Base-by-base conservation (phyloP, 441 rosid species). In the Iberis amara region DNA sequence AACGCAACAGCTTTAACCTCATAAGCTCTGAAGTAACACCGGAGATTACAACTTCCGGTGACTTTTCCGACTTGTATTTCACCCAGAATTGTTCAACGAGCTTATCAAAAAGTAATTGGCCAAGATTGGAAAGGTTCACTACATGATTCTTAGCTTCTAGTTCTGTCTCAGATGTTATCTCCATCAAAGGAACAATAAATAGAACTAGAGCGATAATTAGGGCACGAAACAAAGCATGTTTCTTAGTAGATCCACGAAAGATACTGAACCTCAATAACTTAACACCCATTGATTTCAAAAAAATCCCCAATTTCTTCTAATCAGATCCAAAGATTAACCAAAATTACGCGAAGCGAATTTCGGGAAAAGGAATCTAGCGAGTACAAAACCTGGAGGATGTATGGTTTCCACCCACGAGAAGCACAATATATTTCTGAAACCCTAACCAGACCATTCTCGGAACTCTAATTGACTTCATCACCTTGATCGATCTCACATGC, bases 381-480 rank as follows among this genome's bases (percentile, higher is more conserved):
- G 85, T 75, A 43, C 85, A 79, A 69, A 82, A 82, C 85, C 83
- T 79, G 80, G 73, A 82, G 15, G 85, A 79, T 63, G 81, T 82
- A 73, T 82, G 89, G 65, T 82, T 81, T 57, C 88, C 85, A 79
- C 88, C 85, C 82, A 81, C 85, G 64, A 79, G 85, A 74, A 82
- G 61, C 59, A 76, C 79, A 64, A 73, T 66, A 11, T 81, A 73
- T 39, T 15, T 68, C 71, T 73, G 79, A 24, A 62, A 66, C 13
- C 70, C 62, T 53, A 82, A 62, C 83, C 85, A 77, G 23, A 73
- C 81, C 65, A 70, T 69, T 26, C 59, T 45, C 5, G 68, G 41
- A 70, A 75, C 63, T 55, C 79, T 79, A 33, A 62, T 68, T 11
- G 74, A 48, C 13, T 42, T 63, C 48, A 48, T 70, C 77, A 70